Evolutionary conservation across 2,329 filamentous ascomycete genomes (phyloP).

Genomic region (Lachnellula hyalina): DNA sequence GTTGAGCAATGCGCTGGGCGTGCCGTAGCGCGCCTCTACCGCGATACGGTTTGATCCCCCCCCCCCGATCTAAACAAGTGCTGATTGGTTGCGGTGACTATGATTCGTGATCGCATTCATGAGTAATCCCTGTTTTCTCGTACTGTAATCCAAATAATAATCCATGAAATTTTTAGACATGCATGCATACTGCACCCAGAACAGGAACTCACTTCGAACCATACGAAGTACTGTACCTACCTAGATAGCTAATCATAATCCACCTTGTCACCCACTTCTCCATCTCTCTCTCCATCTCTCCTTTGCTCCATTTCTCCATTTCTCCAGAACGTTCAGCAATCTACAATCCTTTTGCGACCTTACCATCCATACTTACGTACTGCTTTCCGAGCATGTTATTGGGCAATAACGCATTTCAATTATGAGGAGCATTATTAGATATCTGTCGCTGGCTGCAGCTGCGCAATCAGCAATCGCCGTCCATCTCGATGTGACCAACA

Average conservation of each 20-base stretch:
- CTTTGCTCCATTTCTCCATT: neutral
- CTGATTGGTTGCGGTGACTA: neutral
- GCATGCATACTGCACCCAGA: neutral
- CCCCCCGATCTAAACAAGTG: neutral
- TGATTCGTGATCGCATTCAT: neutral
- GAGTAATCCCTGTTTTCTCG: neutral
- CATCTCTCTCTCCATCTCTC: neutral
- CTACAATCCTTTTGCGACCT: neutral
- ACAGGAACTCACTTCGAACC: neutral
- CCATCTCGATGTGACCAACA: slow-evolving; percentile 15
- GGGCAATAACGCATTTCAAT: neutral
- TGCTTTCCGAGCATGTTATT: neutral
- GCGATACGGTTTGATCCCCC: slow-evolving; percentile 1
- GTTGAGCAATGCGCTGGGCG: too few relatives aligned
- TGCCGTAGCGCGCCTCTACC: slow-evolving; percentile 4
- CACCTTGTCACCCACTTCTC: neutral
- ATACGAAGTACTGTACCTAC: too few relatives aligned
- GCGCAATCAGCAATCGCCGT: neutral
- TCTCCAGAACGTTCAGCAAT: neutral
- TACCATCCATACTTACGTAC: too few relatives aligned
- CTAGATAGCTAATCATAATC: neutral
- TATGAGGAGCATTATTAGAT: neutral
- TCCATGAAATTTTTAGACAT: too few relatives aligned
- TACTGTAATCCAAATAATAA: too few relatives aligned
- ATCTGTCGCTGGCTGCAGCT: slow-evolving; percentile 6